These are phyloP conservation scores for Pichia sp. DNA, from an alignment of 1,139 yeast genomes.

Conservation along the genomic window DNA sequence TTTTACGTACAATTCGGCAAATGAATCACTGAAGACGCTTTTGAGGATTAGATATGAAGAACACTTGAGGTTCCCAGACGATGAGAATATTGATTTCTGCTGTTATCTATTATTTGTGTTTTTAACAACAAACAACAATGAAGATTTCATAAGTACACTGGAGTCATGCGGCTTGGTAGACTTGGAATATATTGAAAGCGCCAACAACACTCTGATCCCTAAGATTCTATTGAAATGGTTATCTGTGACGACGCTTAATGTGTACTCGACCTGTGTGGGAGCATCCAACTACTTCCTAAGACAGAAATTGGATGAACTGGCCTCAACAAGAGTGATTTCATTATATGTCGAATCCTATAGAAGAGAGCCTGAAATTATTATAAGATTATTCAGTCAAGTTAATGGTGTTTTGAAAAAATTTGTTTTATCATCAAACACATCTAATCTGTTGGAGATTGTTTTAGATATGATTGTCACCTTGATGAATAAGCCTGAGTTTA, in stretches of 20 bases:
- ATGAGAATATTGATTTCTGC: slow-evolving; percentile 22
- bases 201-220: slow-evolving; percentile 39
- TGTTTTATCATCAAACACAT: slow-evolving; percentile 16
- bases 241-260: slow-evolving; percentile 22
- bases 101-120: slow-evolving; percentile 51
- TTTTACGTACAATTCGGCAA: slow-evolving; percentile 49
- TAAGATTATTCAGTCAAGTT: slow-evolving; percentile 14
- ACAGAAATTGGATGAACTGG: slow-evolving; percentile 41
- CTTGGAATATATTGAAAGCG: slow-evolving; percentile 26
- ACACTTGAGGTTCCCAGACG: slow-evolving; percentile 11
- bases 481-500: slow-evolving; percentile 16
- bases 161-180: slow-evolving; percentile 38
- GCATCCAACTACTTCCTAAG: slow-evolving; percentile 45
- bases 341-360: slow-evolving; percentile 33
- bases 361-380: slow-evolving; percentile 15
- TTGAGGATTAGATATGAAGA: slow-evolving; percentile 40
- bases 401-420: slow-evolving; percentile 16
- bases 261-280: slow-evolving; percentile 32
- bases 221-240: slow-evolving; percentile 29
- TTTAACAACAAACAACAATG: slow-evolving; percentile 39
- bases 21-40: slow-evolving; percentile 41
- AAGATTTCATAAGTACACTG: slow-evolving; percentile 38
- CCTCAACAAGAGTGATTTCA: slow-evolving; percentile 45
- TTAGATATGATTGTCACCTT: slow-evolving; percentile 17
- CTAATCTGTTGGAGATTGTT: slow-evolving; percentile 17